Base-by-base conservation (phyloP, 345 rosid species). In the Salix caprea region DNA sequence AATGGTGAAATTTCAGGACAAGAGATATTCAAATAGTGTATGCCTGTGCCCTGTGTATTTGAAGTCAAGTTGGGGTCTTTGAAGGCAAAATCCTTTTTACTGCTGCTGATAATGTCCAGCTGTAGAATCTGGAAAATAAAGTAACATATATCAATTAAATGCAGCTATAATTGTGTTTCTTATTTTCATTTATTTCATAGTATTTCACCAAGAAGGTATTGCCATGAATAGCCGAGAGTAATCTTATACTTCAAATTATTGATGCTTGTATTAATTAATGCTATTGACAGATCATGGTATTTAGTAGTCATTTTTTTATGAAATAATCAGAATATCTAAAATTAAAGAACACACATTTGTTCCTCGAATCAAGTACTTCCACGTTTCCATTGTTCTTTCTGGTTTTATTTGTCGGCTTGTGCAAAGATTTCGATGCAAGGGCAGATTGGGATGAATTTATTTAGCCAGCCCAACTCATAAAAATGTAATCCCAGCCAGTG, bases 381-480 rank as follows among this genome's bases (percentile, higher is more conserved):
- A 39, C 26, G 3, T 48, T 61, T 74, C 39, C 56, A 39, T 26
- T 23, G 6, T 65, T 65, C 61, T 30, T 12, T 37, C 24, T 61
- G 37, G 42, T 9, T 40, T 72, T 67, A 42, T 37, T 76, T 61
- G 36, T 62, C 7, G 24, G 70, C 28, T 28, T 8, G 30, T 37
- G 70, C 23, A 26, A 34, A 6, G 28, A 75, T 64, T 67, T 67
- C 34, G 34, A 52, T 39, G 18, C 39, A 39, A 34, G 60, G 48
- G 32, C 61, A 68, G 76, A 71, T 65, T 69, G 34, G 75, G 74
- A 72, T 79, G 66, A 60, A 5, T 39, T 24, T 64, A 16, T 37
- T 56, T 77, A 71, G 23, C 80, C 58, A 39, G 4, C 68, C 65
- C 18, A 46, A 56, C 67, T 62, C 65, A 79, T 74, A 66, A 76